Base-by-base conservation (phyloP, 2,329 filamentous ascomycete genomes). In the Aureobasidium sp. region DNA sequence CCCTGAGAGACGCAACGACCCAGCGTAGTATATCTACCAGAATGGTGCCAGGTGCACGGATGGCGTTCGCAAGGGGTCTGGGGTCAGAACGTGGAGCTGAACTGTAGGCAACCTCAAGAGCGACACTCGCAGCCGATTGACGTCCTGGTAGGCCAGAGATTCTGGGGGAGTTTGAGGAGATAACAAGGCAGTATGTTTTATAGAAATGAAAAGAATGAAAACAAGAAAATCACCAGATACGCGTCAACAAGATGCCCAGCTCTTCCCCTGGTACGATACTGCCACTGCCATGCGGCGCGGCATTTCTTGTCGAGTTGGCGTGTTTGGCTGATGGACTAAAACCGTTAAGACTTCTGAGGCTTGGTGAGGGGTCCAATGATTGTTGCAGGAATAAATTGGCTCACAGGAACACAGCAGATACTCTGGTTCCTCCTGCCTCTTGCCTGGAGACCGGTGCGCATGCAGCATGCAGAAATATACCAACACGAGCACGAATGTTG, bases 271-370 rank as follows among this genome's bases (percentile, higher is more conserved):
- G 32, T n/a, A 41, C 45, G 16, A 50, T 41, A 49, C 34, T 50
- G 45, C 44, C 57, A 59, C 45, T 42, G 57, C 57, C 57, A 59
- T 59, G 57, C 57, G 39, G 34, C 57, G 57, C 57, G 57, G 57
- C 57, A 50, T 59, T 59, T 59, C 45, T 50, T 41, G 57, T 59
- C 45, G 44, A 41, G 41, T 50, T 59, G 57, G 57, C 57, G 45
- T 15, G 21, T 49, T 36, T 59, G 57, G 57, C 57, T 39, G 57
- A 59, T 13, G 41, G 15, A 58, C 54, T 54, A 47, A 49, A 58
- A 59, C 45, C 44, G 45, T 59, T 50, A 48, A 58, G 57, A 59
- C 57, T 58, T 58, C 32, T 36, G 27, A 34, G 42, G 39, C 54
- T 59, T 59, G 57, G 27, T 41, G 41, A 44, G 32, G 45, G 57